These are phyloP conservation scores for Hyphochytrium catenoides DNA, from an alignment of 352 stramenopile genomes.

Conservation along the genomic window DNA sequence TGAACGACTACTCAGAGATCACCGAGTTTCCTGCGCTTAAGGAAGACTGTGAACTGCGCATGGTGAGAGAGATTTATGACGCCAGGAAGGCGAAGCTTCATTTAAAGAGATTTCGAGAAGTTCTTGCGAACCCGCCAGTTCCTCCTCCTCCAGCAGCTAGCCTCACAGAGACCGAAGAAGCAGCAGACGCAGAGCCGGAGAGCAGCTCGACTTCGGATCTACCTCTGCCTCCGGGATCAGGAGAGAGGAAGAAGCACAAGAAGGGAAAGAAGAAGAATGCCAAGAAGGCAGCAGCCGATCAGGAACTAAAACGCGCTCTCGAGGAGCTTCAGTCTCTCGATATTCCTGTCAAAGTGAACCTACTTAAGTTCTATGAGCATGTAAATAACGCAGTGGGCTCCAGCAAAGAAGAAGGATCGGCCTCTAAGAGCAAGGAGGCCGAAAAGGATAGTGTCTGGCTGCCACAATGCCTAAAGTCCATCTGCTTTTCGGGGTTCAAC, in stretches of 20 bases:
- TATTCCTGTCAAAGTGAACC: background rate
- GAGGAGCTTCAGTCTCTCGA: background rate
- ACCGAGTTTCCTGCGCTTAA: conserved; percentile 38
- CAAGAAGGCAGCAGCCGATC: conserved; percentile 1
- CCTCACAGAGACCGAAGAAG: conserved; percentile 5
- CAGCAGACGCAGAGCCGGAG: background rate
- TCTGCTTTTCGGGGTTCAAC: conserved; percentile 81
- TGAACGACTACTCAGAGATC: conserved; percentile 64
- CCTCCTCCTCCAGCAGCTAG: conserved; percentile 17
- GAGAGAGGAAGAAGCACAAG: conserved; percentile 11
- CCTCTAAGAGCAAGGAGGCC: conserved; percentile 11
- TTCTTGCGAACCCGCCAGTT: conserved; percentile 52
- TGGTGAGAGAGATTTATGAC: conserved; percentile 64
- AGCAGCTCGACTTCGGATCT: no score
- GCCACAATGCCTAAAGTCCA: conserved; percentile 59
- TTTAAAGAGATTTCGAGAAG: conserved; percentile 50
- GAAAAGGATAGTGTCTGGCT: conserved; percentile 17
- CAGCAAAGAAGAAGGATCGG: background rate
- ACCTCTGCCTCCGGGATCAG: no score
- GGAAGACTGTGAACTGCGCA: conserved; percentile 26
- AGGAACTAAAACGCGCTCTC: background rate
- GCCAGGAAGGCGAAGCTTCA: conserved; percentile 48
- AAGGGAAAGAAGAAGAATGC: conserved; percentile 13
- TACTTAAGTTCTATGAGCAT: background rate
- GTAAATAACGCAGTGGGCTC: background rate